A percentile compares a stretch with the other conserved stretches of the same genome.
Conservation (phyloP, 2,329 filamentous ascomycete species). For the Neospermospora avenae region DNA sequence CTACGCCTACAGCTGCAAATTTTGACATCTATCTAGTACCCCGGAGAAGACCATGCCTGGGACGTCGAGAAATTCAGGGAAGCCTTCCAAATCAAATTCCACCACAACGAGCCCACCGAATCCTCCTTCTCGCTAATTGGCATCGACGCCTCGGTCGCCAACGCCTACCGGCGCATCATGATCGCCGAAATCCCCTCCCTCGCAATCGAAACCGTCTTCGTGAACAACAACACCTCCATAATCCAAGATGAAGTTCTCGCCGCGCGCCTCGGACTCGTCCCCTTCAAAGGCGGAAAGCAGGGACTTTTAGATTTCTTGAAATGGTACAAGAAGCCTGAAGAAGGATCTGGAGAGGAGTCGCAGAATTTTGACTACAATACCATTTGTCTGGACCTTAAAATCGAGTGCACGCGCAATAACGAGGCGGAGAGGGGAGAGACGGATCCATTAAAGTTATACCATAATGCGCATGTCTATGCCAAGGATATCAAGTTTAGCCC, state of each 20-base stretch:
- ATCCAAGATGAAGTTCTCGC: constrained; percentile 97
- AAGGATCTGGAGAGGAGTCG: constrained; percentile 55
- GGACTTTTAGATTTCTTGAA: constrained; percentile 75
- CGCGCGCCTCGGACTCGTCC: constrained; percentile 84
- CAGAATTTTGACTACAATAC: constrained; percentile 80
- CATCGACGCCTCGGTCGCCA: constrained; percentile 88
- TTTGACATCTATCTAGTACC: constrained; percentile 34
- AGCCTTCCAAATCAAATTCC: constrained; percentile 73
- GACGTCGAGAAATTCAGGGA: constrained; percentile 68
- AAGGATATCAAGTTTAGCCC: constrained; percentile 73
- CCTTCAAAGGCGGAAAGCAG: constrained; percentile 74
- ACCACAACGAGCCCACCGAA: constrained; percentile 75
- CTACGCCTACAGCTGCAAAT: not conserved
- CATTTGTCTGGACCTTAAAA: constrained; percentile 70
- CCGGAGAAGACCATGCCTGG: constrained; percentile 83
- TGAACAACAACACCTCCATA: constrained; percentile 95
- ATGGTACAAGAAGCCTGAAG: constrained; percentile 72
- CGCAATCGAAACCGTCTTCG: constrained; percentile 89
- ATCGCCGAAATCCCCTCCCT: constrained; percentile 92
- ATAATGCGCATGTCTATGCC: constrained; percentile 81
- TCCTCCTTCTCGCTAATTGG: constrained; percentile 88
- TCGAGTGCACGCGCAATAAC: constrained; percentile 76
- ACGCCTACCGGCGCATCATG: constrained; percentile 94
- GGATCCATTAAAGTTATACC: constrained; percentile 81
- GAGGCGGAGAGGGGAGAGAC: constrained; percentile 68